These are phyloP conservation scores for Pyrenophora tritici-repentis DNA, from an alignment of 2,329 filamentous ascomycete species.

Conservation along the genomic window DNA sequence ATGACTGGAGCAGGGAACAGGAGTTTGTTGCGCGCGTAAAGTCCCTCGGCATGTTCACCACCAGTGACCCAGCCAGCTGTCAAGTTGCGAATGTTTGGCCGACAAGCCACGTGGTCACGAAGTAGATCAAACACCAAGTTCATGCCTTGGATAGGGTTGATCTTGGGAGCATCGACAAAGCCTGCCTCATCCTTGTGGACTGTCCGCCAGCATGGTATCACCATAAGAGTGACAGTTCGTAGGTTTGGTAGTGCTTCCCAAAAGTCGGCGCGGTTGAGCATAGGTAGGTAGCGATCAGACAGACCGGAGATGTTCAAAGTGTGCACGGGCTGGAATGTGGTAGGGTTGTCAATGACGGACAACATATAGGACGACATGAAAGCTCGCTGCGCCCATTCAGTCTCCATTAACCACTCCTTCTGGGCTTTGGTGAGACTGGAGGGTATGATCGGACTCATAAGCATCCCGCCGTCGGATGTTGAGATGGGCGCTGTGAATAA, in stretches of 20 bases:
- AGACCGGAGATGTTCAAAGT: constrained; percentile 68
- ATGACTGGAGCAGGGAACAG: constrained; percentile 66
- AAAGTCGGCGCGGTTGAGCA: constrained; percentile 63
- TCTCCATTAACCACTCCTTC: constrained; percentile 70
- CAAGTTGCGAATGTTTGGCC: constrained; percentile 60
- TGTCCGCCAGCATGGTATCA: constrained; percentile 70
- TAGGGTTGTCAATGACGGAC: constrained; percentile 64
- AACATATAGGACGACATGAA: constrained; percentile 71
- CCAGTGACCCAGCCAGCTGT: constrained; percentile 70
- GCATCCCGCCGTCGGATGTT: constrained; percentile 30
- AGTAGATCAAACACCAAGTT: constrained; percentile 60
- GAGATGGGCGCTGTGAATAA: constrained; percentile 40
- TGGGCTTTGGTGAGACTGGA: constrained; percentile 64
- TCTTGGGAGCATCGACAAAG: constrained; percentile 54
- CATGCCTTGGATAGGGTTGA: constrained; percentile 60
- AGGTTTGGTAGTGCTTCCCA: constrained; percentile 65
- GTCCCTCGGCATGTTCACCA: constrained; percentile 68
- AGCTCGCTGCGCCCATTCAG: constrained; percentile 70
- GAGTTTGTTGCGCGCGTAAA: constrained; percentile 65
- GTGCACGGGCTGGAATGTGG: constrained; percentile 59
- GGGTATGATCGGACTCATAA: constrained; percentile 55
- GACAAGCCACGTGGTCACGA: constrained; percentile 54
- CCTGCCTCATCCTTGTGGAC: constrained; percentile 60
- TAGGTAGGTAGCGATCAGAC: constrained; percentile 63
- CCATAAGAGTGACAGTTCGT: constrained; percentile 60